Evolutionary conservation across 345 rosid genomes (phyloP).

Genomic region (Clarkia xantiana): DNA sequence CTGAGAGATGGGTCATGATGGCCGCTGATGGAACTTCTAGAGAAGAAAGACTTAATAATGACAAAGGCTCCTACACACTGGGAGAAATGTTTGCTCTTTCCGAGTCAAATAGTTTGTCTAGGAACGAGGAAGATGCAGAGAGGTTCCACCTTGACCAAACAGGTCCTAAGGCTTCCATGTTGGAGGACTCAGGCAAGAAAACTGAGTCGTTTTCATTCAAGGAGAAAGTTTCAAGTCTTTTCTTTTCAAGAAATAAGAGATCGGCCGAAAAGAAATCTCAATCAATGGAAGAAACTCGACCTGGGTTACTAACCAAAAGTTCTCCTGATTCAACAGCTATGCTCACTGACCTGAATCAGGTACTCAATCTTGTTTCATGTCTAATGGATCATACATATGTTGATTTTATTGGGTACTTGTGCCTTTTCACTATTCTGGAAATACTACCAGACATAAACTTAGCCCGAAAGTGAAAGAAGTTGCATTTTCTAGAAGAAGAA

Average conservation of each 20-base stretch:
- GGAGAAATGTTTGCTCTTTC: slow-evolving; percentile 93
- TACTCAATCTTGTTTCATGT: too few species aligned
- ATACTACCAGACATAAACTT: too few species aligned
- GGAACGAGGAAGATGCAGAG: slow-evolving; percentile 26
- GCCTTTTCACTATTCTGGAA: too few species aligned
- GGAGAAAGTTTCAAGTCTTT: slow-evolving; percentile 46
- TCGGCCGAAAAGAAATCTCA: slow-evolving; percentile 20
- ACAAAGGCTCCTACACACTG: slow-evolving; percentile 63
- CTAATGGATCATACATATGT: too few species aligned
- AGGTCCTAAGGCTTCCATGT: slow-evolving; percentile 7
- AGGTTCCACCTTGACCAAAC: slow-evolving; percentile 29
- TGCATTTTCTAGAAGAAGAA: too few species aligned
- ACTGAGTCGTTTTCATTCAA: slow-evolving; percentile 41
- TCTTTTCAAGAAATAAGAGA: slow-evolving; percentile 46
- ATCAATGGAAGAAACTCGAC: slow-evolving; percentile 15
- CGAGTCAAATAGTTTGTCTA: slow-evolving; percentile 25
- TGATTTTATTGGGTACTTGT: too few species aligned
- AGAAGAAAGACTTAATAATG: slow-evolving; percentile 17
- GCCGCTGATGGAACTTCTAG: slow-evolving; percentile 43
- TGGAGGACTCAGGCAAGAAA: slow-evolving; percentile 30
- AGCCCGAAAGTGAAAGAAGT: too few species aligned
- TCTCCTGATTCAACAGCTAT: too few species aligned
- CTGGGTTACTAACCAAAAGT: not conserved
- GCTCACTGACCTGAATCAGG: too few species aligned
- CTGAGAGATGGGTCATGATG: slow-evolving; percentile 95